A percentile compares a stretch with the other conserved stretches of the same genome.
Conservation (phyloP, 2,329 filamentous ascomycete genomes). For the Epichloe typhina region DNA sequence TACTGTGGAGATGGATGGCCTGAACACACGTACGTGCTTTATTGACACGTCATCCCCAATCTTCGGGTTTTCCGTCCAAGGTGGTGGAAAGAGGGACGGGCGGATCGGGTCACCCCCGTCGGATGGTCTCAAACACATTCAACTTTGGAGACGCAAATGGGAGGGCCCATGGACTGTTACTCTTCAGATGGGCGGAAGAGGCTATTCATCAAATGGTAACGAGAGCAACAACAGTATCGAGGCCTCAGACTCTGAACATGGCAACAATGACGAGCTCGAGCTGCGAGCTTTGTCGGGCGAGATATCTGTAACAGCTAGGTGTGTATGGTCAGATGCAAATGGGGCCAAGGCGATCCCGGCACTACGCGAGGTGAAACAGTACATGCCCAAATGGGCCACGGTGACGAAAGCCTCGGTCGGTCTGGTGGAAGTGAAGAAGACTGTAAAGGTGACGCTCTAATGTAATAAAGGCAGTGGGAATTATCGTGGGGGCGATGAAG, state of each 20-base stretch:
- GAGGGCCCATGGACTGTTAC: constrained; percentile 58
- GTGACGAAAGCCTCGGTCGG: constrained; percentile 65
- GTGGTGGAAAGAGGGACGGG: constrained; percentile 43
- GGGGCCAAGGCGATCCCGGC: constrained; percentile 60
- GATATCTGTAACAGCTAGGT: constrained; percentile 55
- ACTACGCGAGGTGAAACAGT: constrained; percentile 65
- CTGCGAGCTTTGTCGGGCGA: constrained; percentile 6
- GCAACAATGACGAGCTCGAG: constrained; percentile 8
- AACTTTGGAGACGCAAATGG: constrained; percentile 76
- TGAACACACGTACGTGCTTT: constrained; percentile 68
- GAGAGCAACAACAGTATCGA: not conserved
- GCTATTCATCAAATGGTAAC: not conserved
- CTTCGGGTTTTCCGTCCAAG: constrained; percentile 48
- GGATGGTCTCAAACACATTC: constrained; percentile 52
- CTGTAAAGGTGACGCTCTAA: constrained; percentile 38
- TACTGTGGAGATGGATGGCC: constrained; percentile 52
- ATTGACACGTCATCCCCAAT: constrained; percentile 60
- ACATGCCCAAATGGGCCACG: constrained; percentile 66
- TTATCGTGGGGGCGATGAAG: not conserved
- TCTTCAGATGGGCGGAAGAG: constrained; percentile 13
- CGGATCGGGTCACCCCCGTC: constrained; percentile 53
- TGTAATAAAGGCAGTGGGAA: constrained; percentile 6
- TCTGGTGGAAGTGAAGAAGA: constrained; percentile 67
- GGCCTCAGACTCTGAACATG: not conserved
- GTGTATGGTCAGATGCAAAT: constrained; percentile 83